A percentile compares a stretch with the other conserved stretches of the same genome.
These are phyloP conservation scores for Aquilaria agallochum DNA, from an alignment of 441 rosid species.

Conservation along the genomic window DNA sequence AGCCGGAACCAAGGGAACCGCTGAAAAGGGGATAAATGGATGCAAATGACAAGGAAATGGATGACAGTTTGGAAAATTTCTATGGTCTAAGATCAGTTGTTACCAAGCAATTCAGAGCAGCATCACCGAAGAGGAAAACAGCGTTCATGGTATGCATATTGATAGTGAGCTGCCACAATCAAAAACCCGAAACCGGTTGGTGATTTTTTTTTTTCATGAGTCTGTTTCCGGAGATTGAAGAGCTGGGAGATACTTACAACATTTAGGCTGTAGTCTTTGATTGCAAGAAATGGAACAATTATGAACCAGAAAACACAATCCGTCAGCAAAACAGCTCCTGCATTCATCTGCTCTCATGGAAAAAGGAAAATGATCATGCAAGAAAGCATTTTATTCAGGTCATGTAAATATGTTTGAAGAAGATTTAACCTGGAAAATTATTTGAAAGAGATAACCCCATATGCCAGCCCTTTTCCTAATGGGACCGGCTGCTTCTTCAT, in stretches of 20 bases:
- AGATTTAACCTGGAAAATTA: conserved; percentile 73
- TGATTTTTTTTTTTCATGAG: not conserved
- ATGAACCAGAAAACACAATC: conserved; percentile 89
- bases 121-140: conserved; percentile 73
- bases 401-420: no score
- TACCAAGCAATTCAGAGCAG: conserved; percentile 85
- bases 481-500: conserved; percentile 14
- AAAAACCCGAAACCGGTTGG: not conserved
- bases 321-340: conserved; percentile 89
- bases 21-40: conserved; percentile 30
- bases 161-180: conserved; percentile 56
- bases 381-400: not conserved
- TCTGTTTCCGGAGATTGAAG: not conserved
- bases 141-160: conserved; percentile 89
- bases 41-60: not conserved
- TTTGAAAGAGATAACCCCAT: conserved; percentile 68
- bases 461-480: conserved; percentile 48
- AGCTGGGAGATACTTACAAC: conserved; percentile 45
- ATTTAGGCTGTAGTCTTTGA: conserved; percentile 63
- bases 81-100: conserved; percentile 8
- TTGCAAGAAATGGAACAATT: conserved; percentile 79
- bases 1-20: conserved; percentile 86
- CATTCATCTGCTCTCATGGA: conserved; percentile 61
- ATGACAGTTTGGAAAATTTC: not conserved
- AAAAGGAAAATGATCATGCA: not conserved